Evolutionary conservation across 495 filamentous ascomycete genomes (phyloP), one percentile per base, ranked within the genome.

Genomic region (Evansstolkia leycettana): DNA sequence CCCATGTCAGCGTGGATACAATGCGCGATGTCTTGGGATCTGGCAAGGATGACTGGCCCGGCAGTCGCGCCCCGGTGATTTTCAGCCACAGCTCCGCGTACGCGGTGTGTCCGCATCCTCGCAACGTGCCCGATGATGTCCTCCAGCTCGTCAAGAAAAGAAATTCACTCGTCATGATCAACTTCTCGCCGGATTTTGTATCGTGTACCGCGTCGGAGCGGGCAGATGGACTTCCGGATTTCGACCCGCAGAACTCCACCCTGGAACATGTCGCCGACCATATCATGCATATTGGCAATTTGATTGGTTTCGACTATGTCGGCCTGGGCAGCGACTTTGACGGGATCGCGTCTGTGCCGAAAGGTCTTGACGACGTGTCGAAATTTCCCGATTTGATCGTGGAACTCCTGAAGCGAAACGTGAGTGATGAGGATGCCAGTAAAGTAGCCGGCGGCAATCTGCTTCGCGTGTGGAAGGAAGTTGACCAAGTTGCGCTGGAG

Each of bases 331-430:
- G 72, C 36, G 76, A 81, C 45, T 81, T 74, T 50, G 74, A 78
- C 43, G 76, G 75, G 2, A 78, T 76, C 34, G 38, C 44, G 6
- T 51, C 38, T 3, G 55, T 60, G 0, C 65, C 71, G 0, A 45
- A 40, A 10, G 75, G 75, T 2, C 39, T 79, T 2, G 75, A 78
- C 29, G 86, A 94, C 57, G 87, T 95, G 17, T 77, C 76, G 33
- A 84, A 81, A 51, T 93, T 76, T 52, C 89, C 90, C 1, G 74
- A 76, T 31, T 55, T 98, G 36, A 73, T 95, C 5, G 76, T 70
- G 5, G 82, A 87, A 55, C 51, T 89, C 34, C 55, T 90, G 37
- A 55, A 51, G 26, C 68, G 73, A 13, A 84, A 81, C 1, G 60
- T 88, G 15, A 78, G 67, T 11, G 78, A 86, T 41, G 51, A 59